Evolutionary conservation across 495 filamentous ascomycete species (phyloP).

Genomic region (Penicillium manginii): DNA sequence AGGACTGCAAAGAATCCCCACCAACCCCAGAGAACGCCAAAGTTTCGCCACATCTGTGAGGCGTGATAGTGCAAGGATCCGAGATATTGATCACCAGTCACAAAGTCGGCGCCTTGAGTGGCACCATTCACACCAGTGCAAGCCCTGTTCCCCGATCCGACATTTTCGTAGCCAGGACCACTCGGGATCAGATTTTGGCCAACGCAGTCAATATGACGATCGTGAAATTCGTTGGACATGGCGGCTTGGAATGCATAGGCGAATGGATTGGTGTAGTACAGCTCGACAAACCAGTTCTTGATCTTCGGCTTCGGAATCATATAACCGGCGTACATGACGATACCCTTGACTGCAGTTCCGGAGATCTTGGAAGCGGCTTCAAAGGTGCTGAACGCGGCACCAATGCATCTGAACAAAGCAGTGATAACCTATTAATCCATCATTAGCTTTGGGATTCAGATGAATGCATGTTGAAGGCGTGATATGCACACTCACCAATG

Average conservation of each 20-base stretch:
- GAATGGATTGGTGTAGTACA: conserved; percentile 72
- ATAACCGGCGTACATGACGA: conserved; percentile 60
- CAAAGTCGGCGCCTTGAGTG: conserved; percentile 40
- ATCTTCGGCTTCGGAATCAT: conserved; percentile 69
- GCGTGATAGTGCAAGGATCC: conserved; percentile 49
- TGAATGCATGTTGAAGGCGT: background rate
- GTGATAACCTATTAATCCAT: conserved; percentile 38
- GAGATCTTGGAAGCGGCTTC: conserved; percentile 58
- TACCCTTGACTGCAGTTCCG: conserved; percentile 38
- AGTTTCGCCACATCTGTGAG: conserved; percentile 50
- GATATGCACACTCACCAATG: conserved; percentile 22
- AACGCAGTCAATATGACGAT: conserved; percentile 51
- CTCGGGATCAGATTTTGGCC: conserved; percentile 47
- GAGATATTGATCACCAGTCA: conserved; percentile 54
- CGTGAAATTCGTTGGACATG: conserved; percentile 67
- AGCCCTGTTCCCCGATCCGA: conserved; percentile 36
- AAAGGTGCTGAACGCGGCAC: conserved; percentile 50
- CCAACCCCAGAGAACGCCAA: conserved; percentile 46
- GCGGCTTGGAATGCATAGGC: conserved; percentile 72
- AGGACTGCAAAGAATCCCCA: conserved; percentile 42
- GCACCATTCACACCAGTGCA: conserved; percentile 58
- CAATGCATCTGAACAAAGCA: conserved; percentile 52
- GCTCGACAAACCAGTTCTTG: conserved; percentile 76
- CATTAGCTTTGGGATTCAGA: conserved; percentile 4
- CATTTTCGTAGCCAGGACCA: conserved; percentile 34